Evolutionary conservation across 257 asterid genomes (phyloP).

Genomic region (Anisodus tanguticus): DNA sequence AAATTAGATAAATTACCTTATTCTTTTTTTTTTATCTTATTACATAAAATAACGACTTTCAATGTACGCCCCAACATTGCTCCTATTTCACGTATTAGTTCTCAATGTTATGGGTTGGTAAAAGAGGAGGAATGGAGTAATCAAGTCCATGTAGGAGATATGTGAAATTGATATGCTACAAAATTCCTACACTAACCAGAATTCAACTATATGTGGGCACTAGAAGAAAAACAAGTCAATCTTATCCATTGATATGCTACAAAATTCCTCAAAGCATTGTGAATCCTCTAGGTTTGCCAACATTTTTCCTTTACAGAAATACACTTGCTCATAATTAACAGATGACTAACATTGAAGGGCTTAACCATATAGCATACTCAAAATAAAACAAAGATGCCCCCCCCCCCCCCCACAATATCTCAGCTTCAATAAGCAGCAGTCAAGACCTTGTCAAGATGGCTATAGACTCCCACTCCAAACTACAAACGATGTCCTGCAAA

Average conservation of each 20-base stretch:
- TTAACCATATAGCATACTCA: slow-evolving; percentile 6
- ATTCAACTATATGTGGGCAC: background rate
- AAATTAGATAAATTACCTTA: background rate
- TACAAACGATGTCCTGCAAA: slow-evolving; percentile 81
- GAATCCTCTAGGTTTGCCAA: background rate
- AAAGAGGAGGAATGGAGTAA: too few species aligned
- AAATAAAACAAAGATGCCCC: background rate
- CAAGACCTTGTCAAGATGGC: slow-evolving; percentile 69
- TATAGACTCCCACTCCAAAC: slow-evolving; percentile 96
- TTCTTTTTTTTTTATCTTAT: too few species aligned
- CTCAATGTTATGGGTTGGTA: too few species aligned
- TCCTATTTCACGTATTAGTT: too few species aligned
- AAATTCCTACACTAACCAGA: background rate
- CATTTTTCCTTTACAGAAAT: slow-evolving; percentile 12
- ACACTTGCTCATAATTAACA: background rate
- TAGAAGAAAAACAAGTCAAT: background rate
- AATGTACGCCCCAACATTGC: background rate
- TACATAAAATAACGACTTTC: background rate
- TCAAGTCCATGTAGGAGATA: too few species aligned
- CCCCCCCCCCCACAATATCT: background rate
- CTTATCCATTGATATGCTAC: background rate
- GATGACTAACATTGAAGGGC: background rate
- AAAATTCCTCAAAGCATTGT: background rate
- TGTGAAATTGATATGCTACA: background rate
- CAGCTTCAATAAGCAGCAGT: background rate